Base-by-base conservation (phyloP, 768 basidiomycete species). In the Hysterangium stoloniferum region DNA sequence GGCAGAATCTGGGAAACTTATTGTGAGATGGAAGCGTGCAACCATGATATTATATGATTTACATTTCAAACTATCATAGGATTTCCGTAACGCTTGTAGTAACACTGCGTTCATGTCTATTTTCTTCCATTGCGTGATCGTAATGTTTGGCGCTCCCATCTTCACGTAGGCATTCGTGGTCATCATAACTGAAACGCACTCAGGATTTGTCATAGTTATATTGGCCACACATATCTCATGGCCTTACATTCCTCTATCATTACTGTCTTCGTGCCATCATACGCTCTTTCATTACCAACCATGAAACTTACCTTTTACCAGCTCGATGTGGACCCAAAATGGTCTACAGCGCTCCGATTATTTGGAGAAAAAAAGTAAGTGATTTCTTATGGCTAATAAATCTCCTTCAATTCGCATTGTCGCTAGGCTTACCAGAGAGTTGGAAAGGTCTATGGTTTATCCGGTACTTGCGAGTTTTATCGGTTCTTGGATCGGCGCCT, bases 281-380 rank as follows among this genome's bases (percentile, higher is more conserved):
- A 85, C 60, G 72, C 79, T 2, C 69, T 91, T 15, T 87, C 87
- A 6, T 55, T 71, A 2, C 85, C 87, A 0, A 73, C 73, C 32
- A 56, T 78, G 13, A 45, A 51, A 56, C 33, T 45, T 52, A 29
- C 27, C 20, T 25, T 37, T 24, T 19, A 63, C 62, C 17, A 67
- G 69, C 65, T 71, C 6, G 61, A 65, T 13, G 71, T 81, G 1
- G 59, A 80, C 31, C 63, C 78, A 47, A 75, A 73, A 38, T 73
- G 84, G 36, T 71, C 82, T 61, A 76, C 77, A 5, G 90, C 89
- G 84, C 73, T 79, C 20, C 76, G 87, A 44, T 70, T 97, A 34
- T 93, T 94, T 60, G 85, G 78, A 42, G 86, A 92, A 56, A 68
- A 87, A 54, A 74, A 77, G 93, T 95, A 61, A 64, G 90, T 81